Conservation (phyloP, 495 filamentous ascomycete genomes). For the Tuber indicum region DNA sequence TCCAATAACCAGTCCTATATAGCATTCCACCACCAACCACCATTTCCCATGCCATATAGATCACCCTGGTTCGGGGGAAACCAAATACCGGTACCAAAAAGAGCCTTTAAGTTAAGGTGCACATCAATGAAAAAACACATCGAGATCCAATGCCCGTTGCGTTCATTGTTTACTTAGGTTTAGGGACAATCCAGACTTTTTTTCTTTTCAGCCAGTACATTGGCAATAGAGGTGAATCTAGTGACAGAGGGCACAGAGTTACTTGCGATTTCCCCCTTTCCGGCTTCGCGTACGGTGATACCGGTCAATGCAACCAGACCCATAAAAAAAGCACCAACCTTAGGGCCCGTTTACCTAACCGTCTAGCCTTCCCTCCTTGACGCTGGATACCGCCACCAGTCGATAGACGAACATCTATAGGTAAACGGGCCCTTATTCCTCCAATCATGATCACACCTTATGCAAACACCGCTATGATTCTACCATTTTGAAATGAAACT, state of each 20-base stretch:
- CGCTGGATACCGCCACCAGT: no score
- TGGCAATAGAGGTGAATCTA: no score
- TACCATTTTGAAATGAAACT: neutral
- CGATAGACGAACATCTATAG: no score
- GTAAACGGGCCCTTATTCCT: neutral
- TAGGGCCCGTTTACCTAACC: no score
- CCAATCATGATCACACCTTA: neutral
- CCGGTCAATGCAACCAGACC: neutral
- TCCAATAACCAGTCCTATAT: neutral
- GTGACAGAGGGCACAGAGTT: no score
- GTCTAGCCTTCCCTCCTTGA: no score
- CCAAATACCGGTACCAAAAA: neutral
- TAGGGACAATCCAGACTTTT: no score
- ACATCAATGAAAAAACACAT: no score
- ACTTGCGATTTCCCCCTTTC: neutral
- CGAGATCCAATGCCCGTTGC: no score
- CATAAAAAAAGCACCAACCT: neutral
- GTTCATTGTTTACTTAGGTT: no score
- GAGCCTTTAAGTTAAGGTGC: neutral
- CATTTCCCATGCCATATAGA: neutral
- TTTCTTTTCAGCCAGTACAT: no score
- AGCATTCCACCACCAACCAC: neutral
- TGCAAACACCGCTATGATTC: neutral
- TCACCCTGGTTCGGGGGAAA: neutral
- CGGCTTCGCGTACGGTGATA: neutral